phyloP scores from a whole-genome alignment of 2,329 filamentous ascomycete species.

The Microsporum ferrugineum region DNA sequence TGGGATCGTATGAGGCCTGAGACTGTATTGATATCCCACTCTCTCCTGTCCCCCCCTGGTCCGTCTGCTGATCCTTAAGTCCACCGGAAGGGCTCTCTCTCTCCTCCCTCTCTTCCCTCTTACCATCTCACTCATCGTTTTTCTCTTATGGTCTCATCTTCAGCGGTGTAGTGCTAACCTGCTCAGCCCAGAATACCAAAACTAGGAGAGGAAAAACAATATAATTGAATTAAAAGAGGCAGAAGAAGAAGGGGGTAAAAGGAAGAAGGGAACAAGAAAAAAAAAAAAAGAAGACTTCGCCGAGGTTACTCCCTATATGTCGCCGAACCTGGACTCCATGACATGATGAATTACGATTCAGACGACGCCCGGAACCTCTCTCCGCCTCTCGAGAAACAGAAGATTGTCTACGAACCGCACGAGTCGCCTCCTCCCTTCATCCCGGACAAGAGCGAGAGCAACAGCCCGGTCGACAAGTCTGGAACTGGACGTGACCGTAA shows the following conservation, averaged over 20 bases:
- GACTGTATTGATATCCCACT: too few species aligned
- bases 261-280: neutral
- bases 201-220: neutral
- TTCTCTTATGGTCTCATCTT: neutral
- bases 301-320: neutral
- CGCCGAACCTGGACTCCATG: neutral
- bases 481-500: slow-evolving; percentile 25
- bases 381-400: slow-evolving; percentile 25
- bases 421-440: slow-evolving; percentile 27
- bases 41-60: too few species aligned
- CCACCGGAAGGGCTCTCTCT: too few species aligned
- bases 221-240: neutral
- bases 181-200: neutral
- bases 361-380: slow-evolving; percentile 30
- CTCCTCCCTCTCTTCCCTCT: neutral
- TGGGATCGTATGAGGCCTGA: too few species aligned
- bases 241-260: neutral
- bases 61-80: too few species aligned
- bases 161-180: neutral
- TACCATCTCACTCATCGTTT: neutral
- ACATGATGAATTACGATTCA: slow-evolving; percentile 30
- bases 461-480: slow-evolving; percentile 5
- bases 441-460: slow-evolving; percentile 16
- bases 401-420: slow-evolving; percentile 23
- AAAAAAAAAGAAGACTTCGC: neutral